phyloP scores from a whole-genome alignment of 192 early-diverging fungal genomes.

The Coemansia sp. region DNA sequence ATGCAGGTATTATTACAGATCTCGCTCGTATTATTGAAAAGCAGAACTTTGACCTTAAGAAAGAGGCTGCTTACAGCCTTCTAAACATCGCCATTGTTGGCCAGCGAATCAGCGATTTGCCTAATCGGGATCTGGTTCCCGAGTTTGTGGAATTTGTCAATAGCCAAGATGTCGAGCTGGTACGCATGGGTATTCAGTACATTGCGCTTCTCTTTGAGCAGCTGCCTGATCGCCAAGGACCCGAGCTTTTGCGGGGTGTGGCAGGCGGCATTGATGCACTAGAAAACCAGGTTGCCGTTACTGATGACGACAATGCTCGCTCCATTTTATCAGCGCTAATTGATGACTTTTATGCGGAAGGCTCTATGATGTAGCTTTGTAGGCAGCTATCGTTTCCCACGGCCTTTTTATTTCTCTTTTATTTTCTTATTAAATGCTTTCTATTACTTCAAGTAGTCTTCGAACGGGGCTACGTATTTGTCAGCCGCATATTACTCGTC shows the following conservation, averaged over 20 bases:
- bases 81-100: conserved; percentile 59
- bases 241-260: conserved; percentile 26
- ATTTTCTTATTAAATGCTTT: too few relatives aligned
- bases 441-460: too few relatives aligned
- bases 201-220: conserved; percentile 57
- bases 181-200: conserved; percentile 62
- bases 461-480: too few relatives aligned
- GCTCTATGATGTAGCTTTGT: too few relatives aligned
- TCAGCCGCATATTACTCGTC: too few relatives aligned
- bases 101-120: conserved; percentile 16
- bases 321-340: conserved; percentile 53
- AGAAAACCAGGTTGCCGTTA: conserved; percentile 55
- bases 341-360: conserved; percentile 60
- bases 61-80: conserved; percentile 66
- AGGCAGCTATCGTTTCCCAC: too few relatives aligned
- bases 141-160: conserved; percentile 59
- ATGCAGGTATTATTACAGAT: conserved; percentile 53
- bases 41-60: conserved; percentile 66
- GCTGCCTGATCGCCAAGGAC: conserved; percentile 36
- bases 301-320: conserved; percentile 54
- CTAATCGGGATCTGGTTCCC: conserved; percentile 19
- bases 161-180: conserved; percentile 63
- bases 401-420: too few relatives aligned
- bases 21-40: conserved; percentile 59
- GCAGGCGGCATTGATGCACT: conserved; percentile 58